Percentiles rank a stretch among this genome's conserved stretches.
Evolutionary conservation across 257 asterid species (phyloP).

Genomic region (Misopates orontium): DNA sequence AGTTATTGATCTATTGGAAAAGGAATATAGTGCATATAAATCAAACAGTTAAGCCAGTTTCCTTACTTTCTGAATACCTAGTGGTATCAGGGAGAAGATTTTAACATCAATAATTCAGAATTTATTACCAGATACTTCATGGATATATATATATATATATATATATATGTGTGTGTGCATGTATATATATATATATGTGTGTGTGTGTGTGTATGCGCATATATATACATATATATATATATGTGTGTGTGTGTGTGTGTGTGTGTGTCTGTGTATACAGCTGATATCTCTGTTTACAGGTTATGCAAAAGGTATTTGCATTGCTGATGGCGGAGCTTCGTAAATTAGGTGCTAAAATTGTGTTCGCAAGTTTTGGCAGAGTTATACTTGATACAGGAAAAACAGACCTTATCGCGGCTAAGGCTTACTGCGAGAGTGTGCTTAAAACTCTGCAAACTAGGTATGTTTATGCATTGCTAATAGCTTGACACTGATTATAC

Average conservation of each 20-base stretch:
- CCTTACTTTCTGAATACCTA: conserved; percentile 8
- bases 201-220: too few relatives aligned
- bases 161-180: too few relatives aligned
- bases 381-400: conserved; percentile 87
- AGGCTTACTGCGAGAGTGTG: conserved; percentile 91
- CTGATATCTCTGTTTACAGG: conserved; percentile 47
- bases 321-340: conserved; percentile 92
- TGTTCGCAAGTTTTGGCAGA: conserved; percentile 86
- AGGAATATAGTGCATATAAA: conserved; percentile 13
- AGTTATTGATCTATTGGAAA: conserved; percentile 20
- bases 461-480: conserved; percentile 39
- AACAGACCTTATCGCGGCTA: conserved; percentile 80
- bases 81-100: not conserved
- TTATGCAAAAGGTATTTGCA: conserved; percentile 93
- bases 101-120: not conserved
- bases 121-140: conserved; percentile 18
- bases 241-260: too few relatives aligned
- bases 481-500: conserved; percentile 6
- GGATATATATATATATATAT: not conserved
- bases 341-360: conserved; percentile 80
- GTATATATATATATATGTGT: too few relatives aligned
- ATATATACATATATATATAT: too few relatives aligned
- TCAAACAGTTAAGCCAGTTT: not conserved
- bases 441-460: conserved; percentile 77
- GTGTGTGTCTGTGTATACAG: too few relatives aligned